Percentiles rank a stretch among this genome's conserved stretches.
These are phyloP conservation scores for Schwanniomyces pseudopolymorphus DNA, from an alignment of 805 yeast species.

Conservation along the genomic window DNA sequence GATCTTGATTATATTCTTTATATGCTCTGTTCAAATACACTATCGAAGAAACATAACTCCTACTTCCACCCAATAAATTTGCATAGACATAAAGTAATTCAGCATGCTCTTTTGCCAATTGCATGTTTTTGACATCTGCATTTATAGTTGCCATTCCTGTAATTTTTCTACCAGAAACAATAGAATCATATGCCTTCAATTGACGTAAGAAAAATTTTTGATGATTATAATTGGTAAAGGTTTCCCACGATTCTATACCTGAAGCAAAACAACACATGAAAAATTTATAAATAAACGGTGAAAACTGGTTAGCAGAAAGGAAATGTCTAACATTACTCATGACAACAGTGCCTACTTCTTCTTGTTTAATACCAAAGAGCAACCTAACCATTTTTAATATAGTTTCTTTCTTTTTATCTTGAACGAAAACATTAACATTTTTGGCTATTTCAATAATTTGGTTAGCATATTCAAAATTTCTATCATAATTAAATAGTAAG, in stretches of 20 bases:
- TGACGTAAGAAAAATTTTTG: conserved; percentile 91
- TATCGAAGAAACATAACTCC: conserved; percentile 79
- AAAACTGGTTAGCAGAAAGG: conserved; percentile 71
- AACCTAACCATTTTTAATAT: conserved; percentile 65
- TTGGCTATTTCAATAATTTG: conserved; percentile 69
- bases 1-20: conserved; percentile 66
- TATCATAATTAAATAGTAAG: conserved; percentile 60
- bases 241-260: conserved; percentile 57
- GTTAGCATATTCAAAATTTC: conserved; percentile 54
- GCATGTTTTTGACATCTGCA: conserved; percentile 45
- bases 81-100: conserved; percentile 79
- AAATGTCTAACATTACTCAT: conserved; percentile 61
- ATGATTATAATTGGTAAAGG: conserved; percentile 74
- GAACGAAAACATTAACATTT: conserved; percentile 75
- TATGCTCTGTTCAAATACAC: conserved; percentile 75
- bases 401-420: conserved; percentile 58
- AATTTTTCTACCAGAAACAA: conserved; percentile 51
- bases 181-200: conserved; percentile 81
- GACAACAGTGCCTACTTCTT: conserved; percentile 51
- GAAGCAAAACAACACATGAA: conserved; percentile 67
- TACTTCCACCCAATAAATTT: conserved; percentile 73
- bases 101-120: conserved; percentile 49
- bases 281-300: conserved; percentile 62
- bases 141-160: conserved; percentile 79
- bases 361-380: conserved; percentile 49